Evolutionary conservation across 2,329 filamentous ascomycete genomes (phyloP).

Genomic region (Diaporthe aspalathi): DNA sequence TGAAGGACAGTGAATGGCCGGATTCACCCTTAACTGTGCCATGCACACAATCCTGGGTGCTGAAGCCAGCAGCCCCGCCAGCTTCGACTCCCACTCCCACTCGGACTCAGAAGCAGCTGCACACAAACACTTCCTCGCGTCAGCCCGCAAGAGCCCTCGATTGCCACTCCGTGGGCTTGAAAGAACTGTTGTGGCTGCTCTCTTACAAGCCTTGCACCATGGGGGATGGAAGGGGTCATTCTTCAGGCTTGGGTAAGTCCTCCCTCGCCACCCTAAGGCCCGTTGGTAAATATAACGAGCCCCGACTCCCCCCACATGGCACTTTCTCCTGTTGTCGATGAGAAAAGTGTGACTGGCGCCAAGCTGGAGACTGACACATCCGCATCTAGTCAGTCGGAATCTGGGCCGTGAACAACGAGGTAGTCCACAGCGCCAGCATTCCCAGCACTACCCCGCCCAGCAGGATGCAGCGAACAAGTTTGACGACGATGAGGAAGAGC

Average conservation of each 20-base stretch:
- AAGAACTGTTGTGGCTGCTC: neutral
- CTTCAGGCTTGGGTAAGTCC: neutral
- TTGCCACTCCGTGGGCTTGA: too few species aligned
- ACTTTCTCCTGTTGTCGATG: neutral
- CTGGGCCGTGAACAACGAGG: neutral
- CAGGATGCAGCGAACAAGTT: neutral
- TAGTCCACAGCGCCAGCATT: neutral
- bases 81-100: neutral
- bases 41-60: neutral
- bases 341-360: neutral
- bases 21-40: neutral
- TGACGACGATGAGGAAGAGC: neutral
- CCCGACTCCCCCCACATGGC: neutral
- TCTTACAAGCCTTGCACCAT: constrained; percentile 1
- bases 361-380: neutral
- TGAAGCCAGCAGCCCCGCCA: neutral
- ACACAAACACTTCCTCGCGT: neutral
- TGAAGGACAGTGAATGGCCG: neutral
- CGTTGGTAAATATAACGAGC: neutral
- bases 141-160: neutral
- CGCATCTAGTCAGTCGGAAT: neutral
- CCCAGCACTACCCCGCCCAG: neutral
- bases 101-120: too few species aligned
- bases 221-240: neutral
- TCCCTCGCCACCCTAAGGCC: neutral